Base-by-base conservation (phyloP, 1,284 basidiomycete species). In the Pseudozyma sp. region DNA sequence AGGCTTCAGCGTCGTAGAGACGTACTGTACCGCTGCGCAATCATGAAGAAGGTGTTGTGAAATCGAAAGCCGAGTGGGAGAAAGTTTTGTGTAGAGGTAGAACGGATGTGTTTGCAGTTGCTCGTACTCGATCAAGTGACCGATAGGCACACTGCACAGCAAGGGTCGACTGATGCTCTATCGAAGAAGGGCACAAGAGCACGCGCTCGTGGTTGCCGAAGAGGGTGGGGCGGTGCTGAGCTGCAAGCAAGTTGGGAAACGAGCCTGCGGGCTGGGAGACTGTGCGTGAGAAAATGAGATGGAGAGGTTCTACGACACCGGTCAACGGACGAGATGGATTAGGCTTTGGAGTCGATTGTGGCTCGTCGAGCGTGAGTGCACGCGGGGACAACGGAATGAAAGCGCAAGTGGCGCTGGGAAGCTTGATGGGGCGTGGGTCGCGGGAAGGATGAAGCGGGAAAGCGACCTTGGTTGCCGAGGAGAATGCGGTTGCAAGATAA, bases 31-130 rank as follows among this genome's bases (percentile, higher is more conserved):
- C 30, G 51, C 31, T 53, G 31, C 31, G 16, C 50, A n/a, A 39
- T 33, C 30, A 43, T 53, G 40, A 42, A 42, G 40, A 42, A 42
- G 2, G 1, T 37, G 35, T 37, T 7, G 51, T 34, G 35, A 17
- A 17, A 43, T 10, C 31, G 49, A 51, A 17, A 19, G 10, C 29
- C 42, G 48, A 59, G 57, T 52, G 49, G 57, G 50, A 50, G 46
- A 14, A 34, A 16, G 24, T 53, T 24, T 24, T 34, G 37, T 49
- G 33, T 30, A 40, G 51, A 42, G 16, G 40, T 16, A 14, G 35
- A 37, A 37, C 11, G 40, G 40, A 24, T 24, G 24, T 24, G 24
- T 24, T 24, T 24, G 24, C 24, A 24, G 24, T 24, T 24, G 24
- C 24, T 24, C 24, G 24, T 24, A 24, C 24, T 24, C 24, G 24